Base-by-base conservation (phyloP, 805 yeast genomes). In the Nematodospora valgi region DNA sequence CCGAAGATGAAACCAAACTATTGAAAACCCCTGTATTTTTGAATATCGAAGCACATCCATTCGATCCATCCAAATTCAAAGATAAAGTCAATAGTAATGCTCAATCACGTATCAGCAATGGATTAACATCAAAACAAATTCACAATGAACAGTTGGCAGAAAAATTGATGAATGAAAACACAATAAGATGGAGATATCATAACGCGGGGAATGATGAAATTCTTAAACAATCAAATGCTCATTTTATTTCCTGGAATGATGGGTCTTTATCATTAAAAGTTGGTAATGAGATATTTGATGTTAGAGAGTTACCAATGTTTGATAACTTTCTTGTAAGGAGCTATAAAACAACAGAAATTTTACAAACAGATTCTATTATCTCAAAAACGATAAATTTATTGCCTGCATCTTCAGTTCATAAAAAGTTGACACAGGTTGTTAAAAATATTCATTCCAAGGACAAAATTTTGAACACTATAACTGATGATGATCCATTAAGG, bases 121-220 rank as follows among this genome's bases (percentile, higher is more conserved):
- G 25, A 17, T 47, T 55, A 27, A 56, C 64, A 26, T 62, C 68
- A 10, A 67, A 68, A 31, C 74, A 71, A 25, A 73, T 70, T 26
- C 70, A 74, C 41, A 63, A 58, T 31, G 70, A 63, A 30, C 44
- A 58, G 23, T 57, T 79, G n/a, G 75, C 80, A 23, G 84, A 81
- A 42, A 76, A 77, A 50, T 62, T 82, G 22, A 70, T 76, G 37
- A 86, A 82, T 43, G 88, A 85, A 51, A 91, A 88, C 57, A 87
- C 96, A 0, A 70, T 93, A 22, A 76, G 98, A 53, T 93, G 98
- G 98, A 78, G 95, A 60, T 91, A 89, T 58, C 82, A 87, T 11
- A 76, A 82, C 39, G 80, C 79, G 41, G 76, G 74, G n/a, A 65
- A 72, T 35, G 80, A 79, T 27, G 87, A 82, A 42, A 78, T 89